Conservation (phyloP, 2,329 filamentous ascomycete species). For the Scleromitrula shiraiana region DNA sequence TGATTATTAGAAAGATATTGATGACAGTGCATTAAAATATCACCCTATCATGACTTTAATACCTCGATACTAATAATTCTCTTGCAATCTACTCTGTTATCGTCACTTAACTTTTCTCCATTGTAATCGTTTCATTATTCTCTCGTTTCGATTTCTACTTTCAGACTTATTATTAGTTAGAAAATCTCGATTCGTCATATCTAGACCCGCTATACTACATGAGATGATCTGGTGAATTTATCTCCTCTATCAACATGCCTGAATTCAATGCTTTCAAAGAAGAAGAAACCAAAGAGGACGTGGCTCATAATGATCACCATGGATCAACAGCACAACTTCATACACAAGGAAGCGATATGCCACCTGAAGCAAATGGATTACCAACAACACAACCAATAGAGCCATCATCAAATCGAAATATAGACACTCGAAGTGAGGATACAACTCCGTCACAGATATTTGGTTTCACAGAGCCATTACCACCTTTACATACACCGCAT, state of each 20-base stretch:
- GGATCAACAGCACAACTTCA: not conserved
- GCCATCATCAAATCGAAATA: not conserved
- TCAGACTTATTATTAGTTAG: no score
- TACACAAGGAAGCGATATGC: not conserved
- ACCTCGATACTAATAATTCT: not conserved
- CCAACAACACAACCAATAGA: not conserved
- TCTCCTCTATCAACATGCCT: constrained; percentile 1
- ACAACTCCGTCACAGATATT: constrained; percentile 1
- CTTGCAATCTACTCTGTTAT: not conserved
- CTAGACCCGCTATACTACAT: not conserved
- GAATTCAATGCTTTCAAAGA: constrained; percentile 9
- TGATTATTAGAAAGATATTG: not conserved
- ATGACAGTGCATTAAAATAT: not conserved
- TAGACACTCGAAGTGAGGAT: not conserved
- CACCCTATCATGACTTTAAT: not conserved
- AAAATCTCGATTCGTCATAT: no score
- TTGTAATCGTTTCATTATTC: not conserved
- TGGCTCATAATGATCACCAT: not conserved
- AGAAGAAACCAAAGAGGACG: constrained; percentile 1
- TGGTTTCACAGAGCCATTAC: constrained; percentile 14
- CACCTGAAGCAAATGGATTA: not conserved
- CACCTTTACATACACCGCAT: constrained; percentile 22
- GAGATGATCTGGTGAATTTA: not conserved
- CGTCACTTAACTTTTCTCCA: not conserved
- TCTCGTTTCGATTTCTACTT: not conserved